A percentile compares a stretch with the other conserved stretches of the same genome.
phyloP scores from a whole-genome alignment of 2,329 filamentous ascomycete genomes.

The Trichophyton equinum region DNA sequence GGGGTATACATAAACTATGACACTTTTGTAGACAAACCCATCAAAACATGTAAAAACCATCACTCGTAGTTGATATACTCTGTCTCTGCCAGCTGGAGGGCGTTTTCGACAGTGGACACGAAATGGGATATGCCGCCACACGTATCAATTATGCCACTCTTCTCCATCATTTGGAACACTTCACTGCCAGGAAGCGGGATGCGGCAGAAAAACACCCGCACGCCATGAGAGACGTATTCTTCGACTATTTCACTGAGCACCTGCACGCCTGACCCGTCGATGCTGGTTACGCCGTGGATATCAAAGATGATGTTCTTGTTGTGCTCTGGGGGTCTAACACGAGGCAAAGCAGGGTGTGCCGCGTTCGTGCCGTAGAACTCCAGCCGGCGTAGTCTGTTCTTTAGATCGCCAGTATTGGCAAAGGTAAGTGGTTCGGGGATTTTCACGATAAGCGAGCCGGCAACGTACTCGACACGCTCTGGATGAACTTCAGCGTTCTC shows the following conservation, averaged over 20 bases:
- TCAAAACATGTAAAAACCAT: background rate
- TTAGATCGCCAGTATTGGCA: constrained; percentile 88
- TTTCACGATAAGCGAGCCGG: constrained; percentile 89
- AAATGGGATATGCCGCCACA: constrained; percentile 70
- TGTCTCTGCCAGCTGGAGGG: constrained; percentile 65
- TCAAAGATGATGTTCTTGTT: constrained; percentile 94
- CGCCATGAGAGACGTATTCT: constrained; percentile 62
- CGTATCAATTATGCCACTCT: constrained; percentile 72
- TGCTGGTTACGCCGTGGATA: constrained; percentile 88
- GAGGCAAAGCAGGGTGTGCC: constrained; percentile 77
- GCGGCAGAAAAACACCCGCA: constrained; percentile 45
- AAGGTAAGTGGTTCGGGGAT: constrained; percentile 95
- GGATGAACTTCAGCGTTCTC: constrained; percentile 69
- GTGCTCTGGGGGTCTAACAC: constrained; percentile 61
- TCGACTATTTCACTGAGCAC: constrained; percentile 82
- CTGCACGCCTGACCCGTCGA: constrained; percentile 88
- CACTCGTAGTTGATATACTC: constrained; percentile 37
- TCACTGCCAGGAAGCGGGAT: constrained; percentile 38
- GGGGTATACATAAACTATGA: background rate
- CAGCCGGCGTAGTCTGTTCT: constrained; percentile 65
- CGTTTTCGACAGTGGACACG: constrained; percentile 71
- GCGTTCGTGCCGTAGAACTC: constrained; percentile 79
- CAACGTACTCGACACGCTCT: constrained; percentile 70
- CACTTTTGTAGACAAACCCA: background rate
- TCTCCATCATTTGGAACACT: constrained; percentile 60